These are phyloP conservation scores for Lasiosphaeriaceae sp. DNA, from an alignment of 495 filamentous ascomycete species.

Conservation along the genomic window DNA sequence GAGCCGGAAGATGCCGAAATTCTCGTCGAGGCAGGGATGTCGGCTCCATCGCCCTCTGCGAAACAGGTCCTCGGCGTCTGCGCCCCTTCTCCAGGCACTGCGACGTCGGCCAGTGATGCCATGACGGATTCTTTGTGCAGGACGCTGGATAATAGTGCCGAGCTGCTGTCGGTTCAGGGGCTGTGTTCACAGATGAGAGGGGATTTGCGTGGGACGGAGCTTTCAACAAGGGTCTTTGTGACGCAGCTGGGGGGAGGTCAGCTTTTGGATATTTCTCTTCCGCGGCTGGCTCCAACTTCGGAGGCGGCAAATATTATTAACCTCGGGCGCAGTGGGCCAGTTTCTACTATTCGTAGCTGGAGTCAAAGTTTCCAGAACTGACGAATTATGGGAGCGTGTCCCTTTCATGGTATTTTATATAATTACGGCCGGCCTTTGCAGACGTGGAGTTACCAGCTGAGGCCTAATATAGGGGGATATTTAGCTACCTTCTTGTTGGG, in stretches of 20 bases:
- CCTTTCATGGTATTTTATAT: too few relatives aligned
- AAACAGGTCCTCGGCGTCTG: slow-evolving; percentile 28
- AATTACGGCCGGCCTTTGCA: too few relatives aligned
- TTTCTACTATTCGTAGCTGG: too few relatives aligned
- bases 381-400: too few relatives aligned
- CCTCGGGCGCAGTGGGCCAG: too few relatives aligned
- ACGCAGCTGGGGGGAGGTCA: slow-evolving; percentile 26
- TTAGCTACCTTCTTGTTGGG: too few relatives aligned
- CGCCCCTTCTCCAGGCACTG: not conserved
- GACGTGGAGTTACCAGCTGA: too few relatives aligned
- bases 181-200: slow-evolving; percentile 24
- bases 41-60: slow-evolving; percentile 7
- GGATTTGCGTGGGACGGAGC: slow-evolving; percentile 13
- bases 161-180: slow-evolving; percentile 20
- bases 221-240: slow-evolving; percentile 19
- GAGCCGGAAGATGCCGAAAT: slow-evolving; percentile 8
- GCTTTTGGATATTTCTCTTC: slow-evolving; percentile 24
- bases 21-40: slow-evolving; percentile 15
- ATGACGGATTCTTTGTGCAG: slow-evolving; percentile 20
- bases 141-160: slow-evolving; percentile 6
- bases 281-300: slow-evolving; percentile 4
- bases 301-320: too few relatives aligned
- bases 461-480: too few relatives aligned
- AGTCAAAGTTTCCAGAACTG: too few relatives aligned
- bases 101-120: not conserved